These are phyloP conservation scores for Farysia itapuensis DNA, from an alignment of 1,284 basidiomycete species.

Conservation along the genomic window DNA sequence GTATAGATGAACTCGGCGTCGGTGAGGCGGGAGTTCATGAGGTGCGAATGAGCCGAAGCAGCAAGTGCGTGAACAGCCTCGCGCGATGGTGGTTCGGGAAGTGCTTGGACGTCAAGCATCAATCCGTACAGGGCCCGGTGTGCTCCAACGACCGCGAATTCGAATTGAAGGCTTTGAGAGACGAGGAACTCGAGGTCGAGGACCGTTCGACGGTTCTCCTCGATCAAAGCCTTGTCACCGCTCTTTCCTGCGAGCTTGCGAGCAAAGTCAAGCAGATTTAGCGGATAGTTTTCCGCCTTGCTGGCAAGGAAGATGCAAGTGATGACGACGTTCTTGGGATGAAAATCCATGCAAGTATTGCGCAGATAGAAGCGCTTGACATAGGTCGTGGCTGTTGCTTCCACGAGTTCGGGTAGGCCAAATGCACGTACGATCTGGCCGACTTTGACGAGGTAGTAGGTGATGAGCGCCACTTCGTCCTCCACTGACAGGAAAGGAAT, in stretches of 20 bases:
- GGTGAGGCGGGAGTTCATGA: conserved; percentile 72
- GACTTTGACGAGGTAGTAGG: conserved; percentile 85
- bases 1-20: conserved; percentile 89
- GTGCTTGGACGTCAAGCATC: conserved; percentile 83
- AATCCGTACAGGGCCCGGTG: conserved; percentile 87
- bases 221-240: conserved; percentile 73
- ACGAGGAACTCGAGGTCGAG: conserved; percentile 92
- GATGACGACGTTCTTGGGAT: conserved; percentile 89
- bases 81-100: background rate
- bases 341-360: conserved; percentile 99
- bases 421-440: conserved; percentile 80
- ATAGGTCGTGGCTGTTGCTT: conserved; percentile 86
- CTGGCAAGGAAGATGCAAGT: conserved; percentile 92
- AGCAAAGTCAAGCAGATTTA: conserved; percentile 81
- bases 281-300: conserved; percentile 92
- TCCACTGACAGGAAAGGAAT: conserved; percentile 73
- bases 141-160: conserved; percentile 88
- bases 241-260: conserved; percentile 57
- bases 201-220: conserved; percentile 71
- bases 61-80: conserved; percentile 31
- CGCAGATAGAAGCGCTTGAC: conserved; percentile 95
- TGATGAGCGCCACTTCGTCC: conserved; percentile 85
- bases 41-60: conserved; percentile 12
- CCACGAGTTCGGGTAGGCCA: conserved; percentile 84
- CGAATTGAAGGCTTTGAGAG: conserved; percentile 86